Base-by-base conservation (phyloP, 2,329 filamentous ascomycete genomes). In the Fusarium tupiense region DNA sequence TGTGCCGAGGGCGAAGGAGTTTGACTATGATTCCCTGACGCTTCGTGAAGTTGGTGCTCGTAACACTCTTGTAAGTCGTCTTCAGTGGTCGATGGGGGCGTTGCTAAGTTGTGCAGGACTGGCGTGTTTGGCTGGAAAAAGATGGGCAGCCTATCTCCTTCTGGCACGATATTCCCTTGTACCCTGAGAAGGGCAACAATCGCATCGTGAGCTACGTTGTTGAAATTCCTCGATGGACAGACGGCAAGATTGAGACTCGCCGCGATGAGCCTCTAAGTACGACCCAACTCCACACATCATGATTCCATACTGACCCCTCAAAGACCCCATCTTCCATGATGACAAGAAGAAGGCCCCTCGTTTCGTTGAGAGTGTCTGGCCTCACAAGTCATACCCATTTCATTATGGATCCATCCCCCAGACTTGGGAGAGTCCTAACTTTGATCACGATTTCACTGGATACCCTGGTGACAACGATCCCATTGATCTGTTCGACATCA, bases 371-470 rank as follows among this genome's bases (percentile, higher is more conserved):
- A 84, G 79, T 33, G 80, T 85, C 16, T 85, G 83, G 83, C 84
- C 84, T 43, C 83, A 85, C 75, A 84, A 83, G 75, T 79, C 82
- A 0, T 85, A 85, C 43, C 84, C 84, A 0, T 85, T 85, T 69
- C 78, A 83, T 33, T 85, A 85, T 56, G 84, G 84, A 0, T 85
- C 84, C 9, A 83, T 85, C 26, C 84, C 84, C 1, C 84, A 85
- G 71, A 85, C 84, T 0, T 85, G 84, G 84, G 84, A 85, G 74
- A 82, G 82, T 57, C 82, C 83, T 29, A 85, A 85, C 66, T 78
- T 81, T 41, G 71, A 83, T 24, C 83, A 85, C 52, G 75, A 80
- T 24, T 83, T 83, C 60, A 85, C 84, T 22, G 80, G 80, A 1
- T 79, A 71, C 12, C 66, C 78, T 2, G 84, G 84, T 2, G 84